Evolutionary conservation across 176 grass and related monocot species (phyloP), one percentile per base, ranked within the genome.

Genomic region (Triticum turgidum): DNA sequence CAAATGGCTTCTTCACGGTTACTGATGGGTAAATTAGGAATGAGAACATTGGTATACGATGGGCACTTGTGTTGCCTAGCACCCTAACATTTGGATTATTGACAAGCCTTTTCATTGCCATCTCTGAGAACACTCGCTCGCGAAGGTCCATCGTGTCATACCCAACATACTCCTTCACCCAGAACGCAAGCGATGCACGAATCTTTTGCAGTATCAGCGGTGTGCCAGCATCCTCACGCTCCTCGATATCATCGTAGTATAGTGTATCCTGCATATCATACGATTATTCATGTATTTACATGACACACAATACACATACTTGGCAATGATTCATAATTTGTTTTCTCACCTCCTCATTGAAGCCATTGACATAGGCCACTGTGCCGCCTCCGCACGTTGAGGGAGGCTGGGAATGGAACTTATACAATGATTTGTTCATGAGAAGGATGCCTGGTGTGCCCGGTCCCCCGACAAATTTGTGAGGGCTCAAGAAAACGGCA

Each of bases 131-230:
- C 18, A 77, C 38, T 11, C 41, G 76, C 90, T 91, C 95, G 0
- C 54, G 75, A 3, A 88, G 21, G 6, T 29, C 25, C 76, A 95
- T 95, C 2, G 44, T 35, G 5, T 91, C 91, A 20, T 81, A 73
- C 1, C 93, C 95, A 6, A 94, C 20, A 80, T 88, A 90, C 63
- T 94, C 92, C 65, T 98, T 95, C 33, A 98, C 93, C 95, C 91
- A 93, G 27, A 93, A 98, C 3, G 89, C 92, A 1, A 95, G 80
- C 2, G 93, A 92, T 5, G 93, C 87, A 2, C 89, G 89, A 11
- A 98, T 84, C 87, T 91, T 98, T 33, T 95, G 95, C n/a, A 95
- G 21, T 61, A 98, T 98, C 1, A 76, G 82, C 5, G 89, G 92
- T 0, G 93, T 98, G 1, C 93, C 95, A 0, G 82, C 82, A 6